Base-by-base conservation (phyloP, 192 early-diverging fungal genomes). In the Allomyces arbusculus region DNA sequence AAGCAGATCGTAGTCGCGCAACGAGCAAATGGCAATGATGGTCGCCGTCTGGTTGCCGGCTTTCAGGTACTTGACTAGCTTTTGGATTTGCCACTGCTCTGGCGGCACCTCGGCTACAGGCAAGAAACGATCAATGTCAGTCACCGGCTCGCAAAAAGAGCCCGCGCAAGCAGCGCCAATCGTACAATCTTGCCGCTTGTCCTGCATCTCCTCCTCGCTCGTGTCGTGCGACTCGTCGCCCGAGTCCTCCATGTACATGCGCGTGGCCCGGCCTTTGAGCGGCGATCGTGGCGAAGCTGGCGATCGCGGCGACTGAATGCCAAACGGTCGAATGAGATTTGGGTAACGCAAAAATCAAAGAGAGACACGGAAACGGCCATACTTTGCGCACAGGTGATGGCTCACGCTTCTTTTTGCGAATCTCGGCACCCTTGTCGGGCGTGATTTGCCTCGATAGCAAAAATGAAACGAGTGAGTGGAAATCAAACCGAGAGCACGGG, bases 11-110 rank as follows among this genome's bases (percentile, higher is more conserved):
- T 84, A 84, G 69, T 84, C 83, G 19, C 80, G 62, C 6, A 84
- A 68, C 8, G 78, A 80, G 69, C 83, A 84, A 24, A 84, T 82
- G 62, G 83, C 83, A 64, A 84, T 84, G 61, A 84, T 82, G 33
- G 83, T 84, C 4, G 83, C 83, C 8, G 80, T 84, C 66, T 81
- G 83, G 71, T 84, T 84, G 22, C 83, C 83, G n/a, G 68, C 70
- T 7, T 81, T 75, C 16, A 84, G 64, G 64, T 84, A 84, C 69
- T 84, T 84, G 43, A 84, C 78, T 1, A 84, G 71, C 66, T 84
- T 84, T 66, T 81, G 81, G 44, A 84, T 84, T 62, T 75, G 76
- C 66, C 83, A 84, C 69, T 84, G 81, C 64, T 84, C 83, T 23
- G 79, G 73, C 9, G 80, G 83, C 14, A 84, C 71, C 62, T 84